Evolutionary conservation across 2,329 filamentous ascomycete genomes (phyloP), one percentile per base, ranked within the genome.

Genomic region (Annulohypoxylon truncatum): DNA sequence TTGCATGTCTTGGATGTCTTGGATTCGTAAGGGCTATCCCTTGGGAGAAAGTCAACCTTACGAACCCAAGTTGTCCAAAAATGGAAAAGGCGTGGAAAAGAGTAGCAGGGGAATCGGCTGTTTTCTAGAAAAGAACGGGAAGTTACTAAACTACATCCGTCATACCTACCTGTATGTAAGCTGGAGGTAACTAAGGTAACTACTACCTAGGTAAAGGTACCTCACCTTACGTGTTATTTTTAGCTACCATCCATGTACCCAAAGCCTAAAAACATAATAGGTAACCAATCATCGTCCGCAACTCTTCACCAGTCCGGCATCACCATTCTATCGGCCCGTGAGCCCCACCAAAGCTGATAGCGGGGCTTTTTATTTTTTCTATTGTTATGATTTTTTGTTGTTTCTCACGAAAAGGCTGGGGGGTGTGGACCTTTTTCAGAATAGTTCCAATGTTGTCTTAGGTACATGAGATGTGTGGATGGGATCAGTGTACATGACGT

Each of bases 281-380:
- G 44, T 47, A 46, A 29, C 65, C 61, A 67, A 61, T 67, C 15
- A 48, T 2, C 52, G 58, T 28, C 13, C 3, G 28, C n/a, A n/a
- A 33, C 5, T 46, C 22, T 47, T 52, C 20, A 31, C 51, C 42
- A 57, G 22, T 54, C 53, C 58, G 48, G 63, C 42, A 58, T 31
- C 48, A 50, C 29, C 20, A 62, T 26, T 66, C 28, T 61, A 52
- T 64, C 64, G 46, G 59, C 22, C 59, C 54, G 50, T 26, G 8
- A 31, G 44, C 58, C 54, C 61, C 66, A 62, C 42, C 53, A 55
- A 51, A 65, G 47, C 56, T 58, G 58, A 62, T 61, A 31, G 61
- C 57, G 51, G 64, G 60, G 60, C 48, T 51, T 10, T 28, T 47
- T 28, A 3, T 13, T 26, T 24, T 46, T 26, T n/a, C 8, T 13